A percentile compares a stretch with the other conserved stretches of the same genome.
phyloP scores from a whole-genome alignment of 1,139 yeast genomes.

The Yamadazyma jaroonii region DNA sequence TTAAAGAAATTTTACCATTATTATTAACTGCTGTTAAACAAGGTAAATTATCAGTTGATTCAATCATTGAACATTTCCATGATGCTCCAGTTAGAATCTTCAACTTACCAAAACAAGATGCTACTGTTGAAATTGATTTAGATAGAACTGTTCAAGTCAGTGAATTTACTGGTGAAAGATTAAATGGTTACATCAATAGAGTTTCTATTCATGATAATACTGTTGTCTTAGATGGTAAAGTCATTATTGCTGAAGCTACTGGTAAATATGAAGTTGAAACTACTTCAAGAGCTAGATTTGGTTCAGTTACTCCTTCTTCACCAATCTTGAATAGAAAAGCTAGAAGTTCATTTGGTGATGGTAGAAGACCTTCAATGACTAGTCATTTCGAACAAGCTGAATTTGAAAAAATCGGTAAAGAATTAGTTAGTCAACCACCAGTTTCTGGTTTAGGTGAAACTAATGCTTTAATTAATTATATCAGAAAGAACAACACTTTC shows the following conservation, averaged over 20 bases:
- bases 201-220: constrained; percentile 78
- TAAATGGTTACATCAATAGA: constrained; percentile 84
- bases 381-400: constrained; percentile 32
- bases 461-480: constrained; percentile 69
- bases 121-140: constrained; percentile 76
- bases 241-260: constrained; percentile 53
- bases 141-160: constrained; percentile 61
- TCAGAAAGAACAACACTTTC: constrained; percentile 84
- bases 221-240: constrained; percentile 78
- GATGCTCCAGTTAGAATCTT: constrained; percentile 81
- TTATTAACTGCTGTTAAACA: constrained; percentile 77
- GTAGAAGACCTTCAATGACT: constrained; percentile 44
- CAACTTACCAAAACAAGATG: constrained; percentile 77
- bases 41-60: constrained; percentile 68
- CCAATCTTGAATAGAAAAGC: constrained; percentile 42
- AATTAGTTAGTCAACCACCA: constrained; percentile 73
- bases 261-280: constrained; percentile 55
- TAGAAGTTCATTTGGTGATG: constrained; percentile 48
- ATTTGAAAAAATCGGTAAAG: constrained; percentile 63
- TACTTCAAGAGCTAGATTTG: constrained; percentile 37
- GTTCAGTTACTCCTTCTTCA: constrained; percentile 45
- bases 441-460: constrained; percentile 67
- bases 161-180: constrained; percentile 51
- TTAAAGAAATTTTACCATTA: constrained; percentile 78
- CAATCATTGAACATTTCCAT: constrained; percentile 72